phyloP scores from a whole-genome alignment of 306 rosid species.

The Rosa multiflora region DNA sequence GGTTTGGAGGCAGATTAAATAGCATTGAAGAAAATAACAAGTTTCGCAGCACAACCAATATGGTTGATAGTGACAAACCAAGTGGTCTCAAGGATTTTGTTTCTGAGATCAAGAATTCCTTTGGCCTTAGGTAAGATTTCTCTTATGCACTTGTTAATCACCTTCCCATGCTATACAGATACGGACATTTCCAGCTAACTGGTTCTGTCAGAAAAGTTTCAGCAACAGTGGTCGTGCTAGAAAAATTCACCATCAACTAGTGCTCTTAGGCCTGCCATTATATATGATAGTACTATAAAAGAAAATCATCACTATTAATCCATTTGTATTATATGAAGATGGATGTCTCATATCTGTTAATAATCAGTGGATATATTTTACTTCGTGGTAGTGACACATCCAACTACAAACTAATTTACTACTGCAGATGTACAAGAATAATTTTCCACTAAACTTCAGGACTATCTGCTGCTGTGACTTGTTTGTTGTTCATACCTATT shows the following conservation, averaged over 20 bases:
- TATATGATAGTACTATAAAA: not conserved
- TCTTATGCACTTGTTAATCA: not conserved
- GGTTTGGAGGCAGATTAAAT: constrained; percentile 41
- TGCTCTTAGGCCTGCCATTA: not conserved
- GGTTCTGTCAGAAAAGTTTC: not conserved
- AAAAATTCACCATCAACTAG: not conserved
- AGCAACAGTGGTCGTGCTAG: not conserved
- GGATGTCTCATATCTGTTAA: not conserved
- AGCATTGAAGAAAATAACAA: constrained; percentile 39
- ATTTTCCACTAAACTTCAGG: not conserved
- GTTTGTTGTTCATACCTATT: not conserved
- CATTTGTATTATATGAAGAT: not conserved
- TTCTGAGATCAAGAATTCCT: constrained; percentile 34
- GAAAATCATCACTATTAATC: not conserved
- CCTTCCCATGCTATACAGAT: not conserved
- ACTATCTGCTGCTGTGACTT: not conserved
- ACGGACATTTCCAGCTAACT: not conserved
- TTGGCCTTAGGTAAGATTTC: constrained; percentile 37
- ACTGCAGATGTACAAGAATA: not conserved
- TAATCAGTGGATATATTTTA: not conserved
- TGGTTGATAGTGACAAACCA: constrained; percentile 27
- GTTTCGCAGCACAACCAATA: constrained; percentile 23
- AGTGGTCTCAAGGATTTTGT: constrained; percentile 38
- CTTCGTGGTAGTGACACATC: not conserved
- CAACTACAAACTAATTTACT: not conserved